Evolutionary conservation across 164 flowering plant genomes (phyloP).

Genomic region (Chimonanthus salicifolius): DNA sequence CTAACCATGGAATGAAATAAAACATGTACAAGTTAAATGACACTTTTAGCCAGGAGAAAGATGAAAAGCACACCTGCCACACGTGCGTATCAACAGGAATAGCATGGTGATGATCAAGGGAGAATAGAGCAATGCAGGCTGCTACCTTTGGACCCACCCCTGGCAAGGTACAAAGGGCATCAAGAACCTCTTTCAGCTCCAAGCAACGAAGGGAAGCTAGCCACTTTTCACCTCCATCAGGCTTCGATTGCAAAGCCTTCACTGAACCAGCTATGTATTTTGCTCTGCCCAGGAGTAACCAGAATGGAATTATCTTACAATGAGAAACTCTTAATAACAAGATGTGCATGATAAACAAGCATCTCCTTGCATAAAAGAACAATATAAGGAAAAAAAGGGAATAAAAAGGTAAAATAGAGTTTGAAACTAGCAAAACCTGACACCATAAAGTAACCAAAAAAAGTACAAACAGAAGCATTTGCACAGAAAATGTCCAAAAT

Average conservation of each 20-base stretch:
- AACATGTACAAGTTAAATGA: no score
- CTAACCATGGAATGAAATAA: not conserved
- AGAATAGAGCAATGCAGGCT: slow-evolving; percentile 90
- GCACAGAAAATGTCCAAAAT: not conserved
- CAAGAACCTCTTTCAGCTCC: slow-evolving; percentile 58
- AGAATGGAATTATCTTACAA: not conserved
- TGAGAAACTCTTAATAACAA: not conserved
- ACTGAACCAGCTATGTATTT: slow-evolving; percentile 70
- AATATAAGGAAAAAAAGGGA: not conserved
- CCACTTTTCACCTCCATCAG: slow-evolving; percentile 82
- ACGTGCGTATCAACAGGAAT: slow-evolving; percentile 97
- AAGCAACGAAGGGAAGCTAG: slow-evolving; percentile 71
- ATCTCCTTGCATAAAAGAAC: not conserved
- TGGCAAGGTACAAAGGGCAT: slow-evolving; percentile 68
- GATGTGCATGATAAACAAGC: not conserved
- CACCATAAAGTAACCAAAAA: not conserved
- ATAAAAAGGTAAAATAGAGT: not conserved
- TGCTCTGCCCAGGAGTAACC: slow-evolving; percentile 47
- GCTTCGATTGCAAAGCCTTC: slow-evolving; percentile 57
- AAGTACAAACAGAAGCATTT: not conserved
- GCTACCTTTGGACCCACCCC: slow-evolving; percentile 98
- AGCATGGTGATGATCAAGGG: slow-evolving; percentile 91
- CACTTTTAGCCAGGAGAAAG: not conserved
- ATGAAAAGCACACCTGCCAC: slow-evolving; percentile 61
- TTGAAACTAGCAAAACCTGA: not conserved